These are phyloP conservation scores for Davidsoniella australis DNA, from an alignment of 2,329 filamentous ascomycete species.

Conservation along the genomic window DNA sequence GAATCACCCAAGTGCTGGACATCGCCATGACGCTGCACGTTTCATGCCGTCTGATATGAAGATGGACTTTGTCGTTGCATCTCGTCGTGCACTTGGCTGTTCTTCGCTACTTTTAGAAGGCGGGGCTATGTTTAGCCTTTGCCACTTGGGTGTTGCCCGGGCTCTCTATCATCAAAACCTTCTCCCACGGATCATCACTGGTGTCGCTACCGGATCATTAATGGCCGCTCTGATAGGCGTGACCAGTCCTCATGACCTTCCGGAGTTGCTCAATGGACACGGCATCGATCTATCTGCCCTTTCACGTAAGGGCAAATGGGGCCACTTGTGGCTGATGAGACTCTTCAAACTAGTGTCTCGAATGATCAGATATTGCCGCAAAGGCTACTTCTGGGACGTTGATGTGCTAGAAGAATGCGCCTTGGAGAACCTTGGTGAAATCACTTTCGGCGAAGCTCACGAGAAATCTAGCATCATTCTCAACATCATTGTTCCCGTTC, in stretches of 20 bases:
- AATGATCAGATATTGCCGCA: constrained; percentile 48
- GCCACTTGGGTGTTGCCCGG: constrained; percentile 80
- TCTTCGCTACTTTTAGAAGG: constrained; percentile 77
- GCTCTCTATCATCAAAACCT: constrained; percentile 66
- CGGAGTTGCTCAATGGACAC: constrained; percentile 57
- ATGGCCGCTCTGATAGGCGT: constrained; percentile 79
- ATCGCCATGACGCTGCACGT: constrained; percentile 18
- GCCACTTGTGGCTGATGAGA: constrained; percentile 5
- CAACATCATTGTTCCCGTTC: constrained; percentile 79
- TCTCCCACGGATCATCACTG: constrained; percentile 77
- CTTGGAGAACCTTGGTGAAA: constrained; percentile 65
- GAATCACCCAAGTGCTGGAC: constrained; percentile 29
- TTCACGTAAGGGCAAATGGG: constrained; percentile 22
- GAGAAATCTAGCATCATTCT: constrained; percentile 68
- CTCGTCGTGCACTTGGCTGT: constrained; percentile 72
- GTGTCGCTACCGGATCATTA: constrained; percentile 76
- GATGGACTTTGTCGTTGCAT: constrained; percentile 72
- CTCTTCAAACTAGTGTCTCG: constrained; percentile 44
- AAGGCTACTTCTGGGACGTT: constrained; percentile 74
- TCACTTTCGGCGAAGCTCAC: constrained; percentile 90
- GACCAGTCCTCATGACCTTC: constrained; percentile 71
- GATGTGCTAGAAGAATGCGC: constrained; percentile 71
- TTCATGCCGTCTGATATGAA: constrained; percentile 44
- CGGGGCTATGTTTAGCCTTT: constrained; percentile 79
- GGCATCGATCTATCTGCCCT: constrained; percentile 75